Evolutionary conservation across 352 stramenopile genomes (phyloP), one percentile per base, ranked within the genome.

Genomic region (Pythium aphanidermatum): DNA sequence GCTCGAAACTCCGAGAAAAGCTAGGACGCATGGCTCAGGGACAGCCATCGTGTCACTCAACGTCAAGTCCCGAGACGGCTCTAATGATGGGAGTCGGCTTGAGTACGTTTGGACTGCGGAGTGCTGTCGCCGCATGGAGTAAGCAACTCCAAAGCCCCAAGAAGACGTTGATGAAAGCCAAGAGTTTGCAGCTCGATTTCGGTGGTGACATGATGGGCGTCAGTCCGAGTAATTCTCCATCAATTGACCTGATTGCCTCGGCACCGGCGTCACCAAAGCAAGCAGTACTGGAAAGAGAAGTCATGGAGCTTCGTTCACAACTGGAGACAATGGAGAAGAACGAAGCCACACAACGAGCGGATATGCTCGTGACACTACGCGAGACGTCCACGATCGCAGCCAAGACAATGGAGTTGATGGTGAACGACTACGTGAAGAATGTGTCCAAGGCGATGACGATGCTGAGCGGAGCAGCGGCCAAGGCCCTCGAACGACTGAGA

Each of bases 331-430:
- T 80, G n/a, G 56, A 77, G 44, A 33, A 39, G 5, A 70, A 66
- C 4, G 39, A 73, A 24, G 31, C 13, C 4, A 17, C 61, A 23
- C 69, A 84, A 32, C 45, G 47, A 2, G 41, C 49, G n/a, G 72
- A 77, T 17, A 65, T 67, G 39, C 12, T 52, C 7, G 37, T 29
- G 13, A 73, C 63, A 4, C 57, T 81, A 9, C 25, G 62, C 10
- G 60, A 64, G 17, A 75, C 69, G n/a, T 63, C 64, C 17, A 46
- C 42, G 2, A 45, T 80, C 19, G 49, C 58, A 0, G 62, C 79
- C 14, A 79, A 77, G 37, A 84, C 72, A 14, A 70, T 84, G 67
- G 67, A 84, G 25, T 32, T 81, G 2, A 74, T 84, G 67, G 56
- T 76, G 24, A 49, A 67, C 30, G 72, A 80, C 27, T 66, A 71